phyloP scores from a whole-genome alignment of 2,329 filamentous ascomycete genomes.

The Penicillium brasilianum region DNA sequence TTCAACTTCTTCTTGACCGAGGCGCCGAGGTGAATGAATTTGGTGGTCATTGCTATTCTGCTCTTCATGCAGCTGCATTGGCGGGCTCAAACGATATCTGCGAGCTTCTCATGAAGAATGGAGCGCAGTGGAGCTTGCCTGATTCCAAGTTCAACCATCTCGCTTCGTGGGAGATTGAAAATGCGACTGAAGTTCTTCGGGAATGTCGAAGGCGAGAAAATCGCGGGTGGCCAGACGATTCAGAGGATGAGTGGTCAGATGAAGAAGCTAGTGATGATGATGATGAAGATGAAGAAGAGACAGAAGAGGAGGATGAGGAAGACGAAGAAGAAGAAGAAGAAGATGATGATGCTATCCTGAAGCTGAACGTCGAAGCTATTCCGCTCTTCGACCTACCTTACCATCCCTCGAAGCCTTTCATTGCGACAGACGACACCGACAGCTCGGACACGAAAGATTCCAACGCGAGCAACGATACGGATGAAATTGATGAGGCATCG shows the following conservation, averaged over 20 bases:
- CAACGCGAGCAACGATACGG: not conserved
- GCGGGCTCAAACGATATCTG: not conserved
- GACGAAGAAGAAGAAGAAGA: not conserved
- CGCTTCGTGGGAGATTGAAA: not conserved
- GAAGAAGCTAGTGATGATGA: not conserved
- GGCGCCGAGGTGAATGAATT: not conserved
- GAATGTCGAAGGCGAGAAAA: not conserved
- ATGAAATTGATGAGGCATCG: not conserved
- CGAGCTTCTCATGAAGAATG: conserved; percentile 1
- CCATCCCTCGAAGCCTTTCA: not conserved
- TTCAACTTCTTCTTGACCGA: conserved; percentile 2
- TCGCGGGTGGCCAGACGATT: not conserved
- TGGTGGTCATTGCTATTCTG: not conserved
- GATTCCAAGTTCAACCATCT: not conserved
- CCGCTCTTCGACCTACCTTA: not conserved
- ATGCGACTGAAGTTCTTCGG: not conserved
- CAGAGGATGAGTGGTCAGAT: conserved; percentile 1
- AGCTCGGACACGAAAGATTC: not conserved
- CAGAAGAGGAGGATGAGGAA: not conserved
- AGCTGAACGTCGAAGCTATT: not conserved
- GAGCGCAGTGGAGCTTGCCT: not conserved
- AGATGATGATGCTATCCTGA: not conserved
- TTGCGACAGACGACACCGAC: not conserved
- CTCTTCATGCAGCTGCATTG: conserved; percentile 1
- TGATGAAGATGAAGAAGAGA: not conserved